phyloP scores from a whole-genome alignment of 2,329 filamentous ascomycete genomes.

The Mollisia scopiformis region DNA sequence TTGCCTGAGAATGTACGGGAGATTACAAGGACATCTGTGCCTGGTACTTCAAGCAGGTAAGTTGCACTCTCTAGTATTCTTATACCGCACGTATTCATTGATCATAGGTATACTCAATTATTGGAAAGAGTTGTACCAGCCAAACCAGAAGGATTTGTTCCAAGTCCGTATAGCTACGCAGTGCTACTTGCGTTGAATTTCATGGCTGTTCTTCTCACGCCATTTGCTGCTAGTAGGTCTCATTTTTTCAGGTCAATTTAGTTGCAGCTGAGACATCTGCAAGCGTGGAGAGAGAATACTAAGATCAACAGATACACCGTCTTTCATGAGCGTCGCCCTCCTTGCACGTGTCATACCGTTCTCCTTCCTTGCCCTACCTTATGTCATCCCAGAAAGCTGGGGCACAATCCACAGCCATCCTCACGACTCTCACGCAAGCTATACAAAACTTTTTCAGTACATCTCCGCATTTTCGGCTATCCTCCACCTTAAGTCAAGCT shows the following conservation, averaged over 20 bases:
- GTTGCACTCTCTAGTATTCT: background rate
- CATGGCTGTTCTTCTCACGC: constrained; percentile 41
- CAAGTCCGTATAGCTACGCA: constrained; percentile 42
- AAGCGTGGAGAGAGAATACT: no score
- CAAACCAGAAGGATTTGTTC: constrained; percentile 49
- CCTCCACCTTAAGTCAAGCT: constrained; percentile 49
- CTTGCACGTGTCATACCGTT: constrained; percentile 45
- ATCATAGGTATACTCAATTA: constrained; percentile 32
- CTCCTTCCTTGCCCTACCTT: constrained; percentile 48
- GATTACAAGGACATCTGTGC: constrained; percentile 25
- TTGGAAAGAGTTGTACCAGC: constrained; percentile 41
- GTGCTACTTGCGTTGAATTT: constrained; percentile 41
- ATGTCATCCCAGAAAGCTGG: constrained; percentile 51
- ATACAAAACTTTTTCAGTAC: constrained; percentile 50
- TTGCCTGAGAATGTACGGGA: constrained; percentile 38
- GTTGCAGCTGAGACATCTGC: no score
- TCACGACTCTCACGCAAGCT: constrained; percentile 43
- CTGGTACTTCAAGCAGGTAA: constrained; percentile 25
- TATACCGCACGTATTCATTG: background rate
- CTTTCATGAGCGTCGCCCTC: constrained; percentile 41
- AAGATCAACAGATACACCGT: no score
- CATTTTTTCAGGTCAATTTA: no score
- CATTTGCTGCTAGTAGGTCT: constrained; percentile 45
- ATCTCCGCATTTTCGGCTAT: constrained; percentile 47
- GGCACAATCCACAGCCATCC: constrained; percentile 48